Evolutionary conservation across 2,329 filamentous ascomycete species (phyloP).

Genomic region (Mycogone perniciosa): DNA sequence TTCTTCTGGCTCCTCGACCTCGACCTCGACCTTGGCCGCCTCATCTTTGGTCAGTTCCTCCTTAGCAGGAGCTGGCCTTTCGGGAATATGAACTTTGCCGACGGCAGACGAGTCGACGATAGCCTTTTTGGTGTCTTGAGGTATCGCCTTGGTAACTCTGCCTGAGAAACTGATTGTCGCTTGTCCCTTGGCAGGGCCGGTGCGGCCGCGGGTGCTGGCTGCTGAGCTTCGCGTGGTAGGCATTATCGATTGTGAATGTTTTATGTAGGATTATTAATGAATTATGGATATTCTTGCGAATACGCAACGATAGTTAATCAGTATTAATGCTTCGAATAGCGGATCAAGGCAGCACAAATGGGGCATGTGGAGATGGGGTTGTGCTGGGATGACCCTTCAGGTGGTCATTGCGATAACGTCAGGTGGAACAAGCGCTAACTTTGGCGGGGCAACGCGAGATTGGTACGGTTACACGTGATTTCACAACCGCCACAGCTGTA

Average conservation of each 20-base stretch:
- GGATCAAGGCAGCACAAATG: neutral
- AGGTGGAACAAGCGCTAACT: conserved; percentile 15
- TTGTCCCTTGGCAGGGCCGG: conserved; percentile 39
- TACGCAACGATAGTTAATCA: neutral
- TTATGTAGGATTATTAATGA: neutral
- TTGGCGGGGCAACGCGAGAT: conserved; percentile 53
- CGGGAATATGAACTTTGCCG: conserved; percentile 27
- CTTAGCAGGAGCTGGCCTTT: conserved; percentile 16
- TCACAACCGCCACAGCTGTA: neutral
- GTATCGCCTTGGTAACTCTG: conserved; percentile 48
- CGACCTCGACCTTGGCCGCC: conserved; percentile 11
- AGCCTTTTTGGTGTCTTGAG: conserved; percentile 43
- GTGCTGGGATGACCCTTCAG: neutral
- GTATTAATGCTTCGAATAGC: neutral
- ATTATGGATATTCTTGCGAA: neutral
- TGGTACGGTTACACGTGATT: conserved; percentile 44
- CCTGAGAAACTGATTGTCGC: conserved; percentile 53
- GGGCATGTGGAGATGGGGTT: conserved; percentile 3
- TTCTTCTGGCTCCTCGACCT: conserved; percentile 18
- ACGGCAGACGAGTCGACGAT: conserved; percentile 27
- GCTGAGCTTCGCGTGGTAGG: conserved; percentile 45
- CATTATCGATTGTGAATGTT: conserved; percentile 30
- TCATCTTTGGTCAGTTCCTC: conserved; percentile 14
- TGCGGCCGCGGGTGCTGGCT: conserved; percentile 29
- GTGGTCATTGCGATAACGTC: neutral